A percentile compares a stretch with the other conserved stretches of the same genome.
Evolutionary conservation across 305 asterid genomes (phyloP).

Genomic region (Lippia alba): DNA sequence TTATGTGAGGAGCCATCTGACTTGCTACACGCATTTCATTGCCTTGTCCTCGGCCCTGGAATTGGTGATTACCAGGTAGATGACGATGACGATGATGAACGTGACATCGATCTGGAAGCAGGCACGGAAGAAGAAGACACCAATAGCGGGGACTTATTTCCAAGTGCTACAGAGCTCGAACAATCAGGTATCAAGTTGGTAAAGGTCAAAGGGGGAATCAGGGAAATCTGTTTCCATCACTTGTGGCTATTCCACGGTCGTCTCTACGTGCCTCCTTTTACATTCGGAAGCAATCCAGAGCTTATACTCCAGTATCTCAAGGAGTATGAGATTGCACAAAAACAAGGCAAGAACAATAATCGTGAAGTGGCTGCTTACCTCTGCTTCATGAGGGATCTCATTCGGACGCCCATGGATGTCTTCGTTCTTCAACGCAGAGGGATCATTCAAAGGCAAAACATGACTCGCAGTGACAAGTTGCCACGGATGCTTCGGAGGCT

Average conservation of each 20-base stretch:
- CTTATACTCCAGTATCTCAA: neutral
- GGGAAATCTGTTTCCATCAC: neutral
- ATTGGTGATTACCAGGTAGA: neutral
- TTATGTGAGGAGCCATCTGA: neutral
- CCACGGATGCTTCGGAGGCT: too few relatives aligned
- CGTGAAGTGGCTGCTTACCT: too few relatives aligned
- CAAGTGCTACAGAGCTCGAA: slow-evolving; percentile 2
- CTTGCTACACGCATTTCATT: slow-evolving; percentile 12
- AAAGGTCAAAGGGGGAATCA: neutral
- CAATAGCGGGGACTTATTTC: neutral
- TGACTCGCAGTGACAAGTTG: too few relatives aligned
- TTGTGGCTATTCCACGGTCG: neutral
- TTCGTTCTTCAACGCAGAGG: too few relatives aligned
- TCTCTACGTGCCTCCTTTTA: slow-evolving; percentile 19
- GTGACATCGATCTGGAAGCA: neutral
- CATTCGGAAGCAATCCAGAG: neutral
- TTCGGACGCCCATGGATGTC: too few relatives aligned
- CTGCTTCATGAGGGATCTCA: too few relatives aligned
- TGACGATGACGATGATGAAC: neutral
- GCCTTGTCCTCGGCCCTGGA: slow-evolving; percentile 2
- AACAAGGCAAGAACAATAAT: neutral
- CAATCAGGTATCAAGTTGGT: slow-evolving; percentile 1
- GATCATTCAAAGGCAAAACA: too few relatives aligned
- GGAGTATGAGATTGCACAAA: neutral
- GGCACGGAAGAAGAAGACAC: too few relatives aligned